Base-by-base conservation (phyloP, 352 stramenopile species). In the Globisporangium recalcitrans region DNA sequence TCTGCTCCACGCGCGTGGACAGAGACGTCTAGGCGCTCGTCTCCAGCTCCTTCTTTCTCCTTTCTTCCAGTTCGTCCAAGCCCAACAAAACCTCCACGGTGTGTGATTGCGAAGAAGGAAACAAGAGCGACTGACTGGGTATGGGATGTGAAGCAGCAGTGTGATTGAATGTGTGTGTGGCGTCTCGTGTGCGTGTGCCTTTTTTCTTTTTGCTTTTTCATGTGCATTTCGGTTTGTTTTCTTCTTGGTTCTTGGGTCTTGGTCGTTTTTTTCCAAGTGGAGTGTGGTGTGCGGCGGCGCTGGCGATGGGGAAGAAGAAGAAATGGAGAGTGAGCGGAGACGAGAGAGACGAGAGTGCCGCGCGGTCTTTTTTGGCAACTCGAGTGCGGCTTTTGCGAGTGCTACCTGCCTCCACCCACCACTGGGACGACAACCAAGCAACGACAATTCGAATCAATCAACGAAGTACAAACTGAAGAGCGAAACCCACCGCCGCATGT, bases 1-100 rank as follows among this genome's bases (percentile, higher is more conserved):
- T 94, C 60, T 88, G 82, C 69, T 90, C 81, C 24, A 92, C 85
- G 27, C 82, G 85, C 49, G 82, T 93, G 72, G 75, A 88, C 49
- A 75, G 78, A 36, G 69, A 80, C 63, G 63, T 88, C 16, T 86
- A 82, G 72, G 55, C 40, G 40, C 40, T 48, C 40, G 6, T 22
- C 40, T 48, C n/a, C 40, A 22, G 5, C 40, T 48, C 40, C 5
- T 22, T 47, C 16, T 22, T 47, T 10, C n/a, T 48, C 16, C 7
- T 48, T 4, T 24, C 5, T 19, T 21, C 40, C 40, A 11, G 34
- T n/a, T 14, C 13, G 34, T 16, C 4, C 34, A 13, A 42, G 13
- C 13, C 13, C n/a, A n/a, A n/a, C n/a, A 42, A n/a, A 3, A 13
- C 19, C 34, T 42, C 13, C 34, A 16, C 16, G 34, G 34, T 42